These are phyloP conservation scores for Lentinula aciculospora DNA, from an alignment of 768 basidiomycete genomes.

Conservation along the genomic window DNA sequence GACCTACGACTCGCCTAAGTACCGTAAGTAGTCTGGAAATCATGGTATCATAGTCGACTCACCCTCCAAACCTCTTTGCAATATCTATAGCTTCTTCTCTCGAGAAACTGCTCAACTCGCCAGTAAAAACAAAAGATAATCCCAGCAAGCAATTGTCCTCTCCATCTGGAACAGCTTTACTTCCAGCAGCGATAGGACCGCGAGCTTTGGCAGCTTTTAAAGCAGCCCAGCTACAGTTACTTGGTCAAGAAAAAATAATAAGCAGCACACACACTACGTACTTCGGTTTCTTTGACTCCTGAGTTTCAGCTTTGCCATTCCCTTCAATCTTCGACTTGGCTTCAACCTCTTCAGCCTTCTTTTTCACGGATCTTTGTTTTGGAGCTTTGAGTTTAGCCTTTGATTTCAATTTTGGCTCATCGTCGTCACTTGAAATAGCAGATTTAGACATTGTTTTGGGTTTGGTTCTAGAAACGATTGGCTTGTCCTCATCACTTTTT, in stretches of 20 bases:
- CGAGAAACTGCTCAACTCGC: slow-evolving; percentile 81
- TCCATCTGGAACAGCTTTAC: slow-evolving; percentile 70
- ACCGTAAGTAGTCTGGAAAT: neutral
- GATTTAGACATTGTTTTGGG: neutral
- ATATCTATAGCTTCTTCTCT: slow-evolving; percentile 84
- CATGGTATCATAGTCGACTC: slow-evolving; percentile 22
- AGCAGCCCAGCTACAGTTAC: slow-evolving; percentile 36
- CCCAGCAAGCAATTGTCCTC: slow-evolving; percentile 73
- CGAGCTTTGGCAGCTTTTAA: slow-evolving; percentile 57
- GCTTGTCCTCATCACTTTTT: neutral
- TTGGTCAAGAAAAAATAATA: neutral
- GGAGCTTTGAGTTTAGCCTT: neutral
- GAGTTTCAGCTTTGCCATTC: slow-evolving; percentile 7
- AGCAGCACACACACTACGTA: slow-evolving; percentile 7
- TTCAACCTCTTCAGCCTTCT: slow-evolving; percentile 1
- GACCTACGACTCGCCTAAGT: slow-evolving; percentile 73
- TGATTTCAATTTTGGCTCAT: neutral
- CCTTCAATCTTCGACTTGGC: slow-evolving; percentile 1
- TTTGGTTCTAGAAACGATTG: neutral
- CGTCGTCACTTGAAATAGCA: neutral
- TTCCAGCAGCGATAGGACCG: slow-evolving; percentile 58
- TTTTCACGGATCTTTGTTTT: neutral
- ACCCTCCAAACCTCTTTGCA: slow-evolving; percentile 93
- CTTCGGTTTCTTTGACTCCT: slow-evolving; percentile 18
- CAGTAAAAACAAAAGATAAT: slow-evolving; percentile 92